phyloP scores from a whole-genome alignment of 2,329 filamentous ascomycete species.

The Fusarium pseudocircinatum region DNA sequence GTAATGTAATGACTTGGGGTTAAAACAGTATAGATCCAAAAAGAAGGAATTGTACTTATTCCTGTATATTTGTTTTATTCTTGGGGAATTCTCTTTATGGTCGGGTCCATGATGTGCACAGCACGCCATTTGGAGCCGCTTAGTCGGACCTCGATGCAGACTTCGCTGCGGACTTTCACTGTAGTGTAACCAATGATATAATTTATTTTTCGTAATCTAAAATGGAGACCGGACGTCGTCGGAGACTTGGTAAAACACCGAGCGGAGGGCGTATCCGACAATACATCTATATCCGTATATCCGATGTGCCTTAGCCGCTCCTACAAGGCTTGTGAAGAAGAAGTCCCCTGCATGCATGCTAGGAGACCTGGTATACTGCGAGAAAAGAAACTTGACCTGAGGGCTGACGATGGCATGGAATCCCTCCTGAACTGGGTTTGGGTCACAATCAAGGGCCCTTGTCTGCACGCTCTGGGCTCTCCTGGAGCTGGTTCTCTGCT shows the following conservation, averaged over 20 bases:
- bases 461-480: neutral
- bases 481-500: neutral
- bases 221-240: neutral
- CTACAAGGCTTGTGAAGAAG: neutral
- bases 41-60: neutral
- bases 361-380: too few relatives aligned
- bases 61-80: accelerated
- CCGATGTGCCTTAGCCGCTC: neutral
- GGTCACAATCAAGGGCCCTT: too few relatives aligned
- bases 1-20: too few relatives aligned
- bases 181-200: neutral
- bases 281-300: neutral
- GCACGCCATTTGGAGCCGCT: too few relatives aligned
- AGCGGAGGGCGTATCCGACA: neutral
- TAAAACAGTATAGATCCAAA: accelerated
- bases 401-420: too few relatives aligned
- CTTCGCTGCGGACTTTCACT: neutral
- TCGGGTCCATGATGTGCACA: too few relatives aligned
- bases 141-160: neutral
- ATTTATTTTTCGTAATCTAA: neutral
- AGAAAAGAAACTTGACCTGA: neutral
- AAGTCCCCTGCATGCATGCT: too few relatives aligned
- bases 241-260: neutral
- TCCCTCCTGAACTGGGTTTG: too few relatives aligned
- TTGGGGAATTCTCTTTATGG: neutral